These are phyloP conservation scores for Thelonectria blattea DNA, from an alignment of 2,329 filamentous ascomycete genomes.

Conservation along the genomic window DNA sequence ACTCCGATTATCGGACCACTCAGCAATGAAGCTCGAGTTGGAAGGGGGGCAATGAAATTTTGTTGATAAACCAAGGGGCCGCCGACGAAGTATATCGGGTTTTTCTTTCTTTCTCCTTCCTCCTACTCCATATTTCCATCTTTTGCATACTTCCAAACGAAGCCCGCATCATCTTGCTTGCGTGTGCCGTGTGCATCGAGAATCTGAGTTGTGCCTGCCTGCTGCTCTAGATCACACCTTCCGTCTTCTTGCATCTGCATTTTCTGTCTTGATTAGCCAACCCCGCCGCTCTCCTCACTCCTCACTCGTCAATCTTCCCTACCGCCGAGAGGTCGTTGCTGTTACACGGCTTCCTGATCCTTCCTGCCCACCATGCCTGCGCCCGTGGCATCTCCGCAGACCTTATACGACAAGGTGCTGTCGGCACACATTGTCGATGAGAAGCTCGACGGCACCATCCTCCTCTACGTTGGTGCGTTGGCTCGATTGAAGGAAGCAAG, in stretches of 20 bases:
- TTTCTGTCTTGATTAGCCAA: too few species aligned
- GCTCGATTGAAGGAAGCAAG: too few species aligned
- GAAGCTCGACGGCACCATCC: conserved; percentile 89
- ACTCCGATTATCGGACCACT: conserved; percentile 42
- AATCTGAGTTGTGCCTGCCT: neutral
- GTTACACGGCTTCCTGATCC: conserved; percentile 1
- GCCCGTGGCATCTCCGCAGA: conserved; percentile 74
- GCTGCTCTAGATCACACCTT: conserved; percentile 5
- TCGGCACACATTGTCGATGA: conserved; percentile 93
- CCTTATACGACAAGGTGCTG: conserved; percentile 98
- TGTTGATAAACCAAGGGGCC: conserved; percentile 37
- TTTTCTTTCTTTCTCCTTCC: conserved; percentile 20
- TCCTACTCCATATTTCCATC: conserved; percentile 13
- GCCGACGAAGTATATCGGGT: conserved; percentile 25
- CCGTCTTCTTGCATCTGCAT: too few species aligned
- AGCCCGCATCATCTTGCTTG: neutral
- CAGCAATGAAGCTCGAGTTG: conserved; percentile 36
- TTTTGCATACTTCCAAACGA: neutral
- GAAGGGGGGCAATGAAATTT: conserved; percentile 31
- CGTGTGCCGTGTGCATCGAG: conserved; percentile 2
- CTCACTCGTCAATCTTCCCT: neutral
- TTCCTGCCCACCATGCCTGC: conserved; percentile 70
- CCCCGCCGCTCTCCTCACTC: neutral
- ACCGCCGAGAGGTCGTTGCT: neutral
- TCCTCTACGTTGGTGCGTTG: conserved; percentile 86